These are phyloP conservation scores for Suhomyces bribrorum DNA, from an alignment of 1,139 yeast genomes.

Conservation along the genomic window DNA sequence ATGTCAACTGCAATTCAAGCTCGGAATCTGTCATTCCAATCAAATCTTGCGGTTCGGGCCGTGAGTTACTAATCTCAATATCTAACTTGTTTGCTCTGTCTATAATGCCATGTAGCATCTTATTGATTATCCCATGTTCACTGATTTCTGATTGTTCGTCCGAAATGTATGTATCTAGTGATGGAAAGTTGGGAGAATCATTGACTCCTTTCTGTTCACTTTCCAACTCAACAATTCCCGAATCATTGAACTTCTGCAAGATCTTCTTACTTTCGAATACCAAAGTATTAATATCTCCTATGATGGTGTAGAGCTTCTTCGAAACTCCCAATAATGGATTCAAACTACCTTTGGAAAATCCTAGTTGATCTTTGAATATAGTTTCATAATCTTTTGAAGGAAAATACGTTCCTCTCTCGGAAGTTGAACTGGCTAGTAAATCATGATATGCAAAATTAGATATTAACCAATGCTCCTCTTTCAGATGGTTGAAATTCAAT, in stretches of 20 bases:
- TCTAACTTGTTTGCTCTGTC: constrained; percentile 51
- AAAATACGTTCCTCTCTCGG: constrained; percentile 59
- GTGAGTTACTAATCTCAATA: constrained; percentile 47
- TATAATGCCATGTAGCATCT: constrained; percentile 27
- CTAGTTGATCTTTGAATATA: constrained; percentile 44
- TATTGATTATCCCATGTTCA: constrained; percentile 28
- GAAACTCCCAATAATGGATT: constrained; percentile 77
- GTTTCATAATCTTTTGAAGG: constrained; percentile 57
- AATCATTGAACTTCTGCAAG: constrained; percentile 20
- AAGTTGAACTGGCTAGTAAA: constrained; percentile 61
- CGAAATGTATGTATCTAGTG: constrained; percentile 3
- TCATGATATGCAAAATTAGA: constrained; percentile 86
- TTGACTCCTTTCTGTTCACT: constrained; percentile 7
- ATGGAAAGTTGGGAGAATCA: constrained; percentile 7
- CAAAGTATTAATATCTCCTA: constrained; percentile 69
- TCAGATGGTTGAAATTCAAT: constrained; percentile 52
- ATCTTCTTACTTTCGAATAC: constrained; percentile 51
- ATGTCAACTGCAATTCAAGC: constrained; percentile 63
- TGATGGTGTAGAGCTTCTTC: constrained; percentile 60
- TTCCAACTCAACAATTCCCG: constrained; percentile 7
- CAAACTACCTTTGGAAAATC: constrained; percentile 40
- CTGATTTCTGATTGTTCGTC: constrained; percentile 25
- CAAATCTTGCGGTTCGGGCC: constrained; percentile 57
- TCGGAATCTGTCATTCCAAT: constrained; percentile 52
- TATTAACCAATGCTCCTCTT: constrained; percentile 69